Conservation (phyloP, 2,329 filamentous ascomycete genomes). For the Drechslerella coelobrocha region DNA sequence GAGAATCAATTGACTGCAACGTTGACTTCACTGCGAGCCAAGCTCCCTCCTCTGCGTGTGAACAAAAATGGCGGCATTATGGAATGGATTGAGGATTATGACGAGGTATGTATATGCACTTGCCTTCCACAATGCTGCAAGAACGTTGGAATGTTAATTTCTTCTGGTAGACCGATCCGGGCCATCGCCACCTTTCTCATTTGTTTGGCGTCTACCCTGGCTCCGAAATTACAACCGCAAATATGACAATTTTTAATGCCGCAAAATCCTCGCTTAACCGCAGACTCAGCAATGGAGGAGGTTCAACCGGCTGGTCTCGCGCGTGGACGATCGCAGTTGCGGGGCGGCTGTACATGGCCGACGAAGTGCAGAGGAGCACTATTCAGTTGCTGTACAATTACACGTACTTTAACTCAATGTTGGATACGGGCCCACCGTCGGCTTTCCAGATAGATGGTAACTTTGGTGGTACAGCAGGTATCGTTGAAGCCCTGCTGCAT, state of each 20-base stretch:
- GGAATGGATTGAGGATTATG: slow-evolving; percentile 57
- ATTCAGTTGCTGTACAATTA: slow-evolving; percentile 58
- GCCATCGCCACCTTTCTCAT: slow-evolving; percentile 64
- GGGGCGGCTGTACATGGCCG: slow-evolving; percentile 60
- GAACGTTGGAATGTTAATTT: background rate
- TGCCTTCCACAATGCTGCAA: background rate
- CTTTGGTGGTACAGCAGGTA: slow-evolving; percentile 62
- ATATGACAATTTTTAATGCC: slow-evolving; percentile 51
- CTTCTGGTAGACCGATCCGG: slow-evolving; percentile 57
- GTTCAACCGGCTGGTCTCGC: slow-evolving; percentile 64
- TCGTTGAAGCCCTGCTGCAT: slow-evolving; percentile 62
- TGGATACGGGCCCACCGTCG: slow-evolving; percentile 60
- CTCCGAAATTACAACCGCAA: slow-evolving; percentile 57
- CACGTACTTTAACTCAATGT: slow-evolving; percentile 60
- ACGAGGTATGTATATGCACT: slow-evolving; percentile 54
- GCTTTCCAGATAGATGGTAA: slow-evolving; percentile 64
- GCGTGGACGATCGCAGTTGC: slow-evolving; percentile 63
- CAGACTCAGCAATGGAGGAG: slow-evolving; percentile 59
- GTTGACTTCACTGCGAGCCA: slow-evolving; percentile 25
- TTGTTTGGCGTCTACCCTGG: slow-evolving; percentile 63
- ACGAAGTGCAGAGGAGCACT: slow-evolving; percentile 58
- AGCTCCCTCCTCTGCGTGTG: slow-evolving; percentile 54
- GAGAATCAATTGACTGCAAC: slow-evolving; percentile 29
- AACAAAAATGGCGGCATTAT: slow-evolving; percentile 55
- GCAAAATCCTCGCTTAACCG: slow-evolving; percentile 56